phyloP scores from a whole-genome alignment of 768 basidiomycete species.

The Fomitopsis serialis region DNA sequence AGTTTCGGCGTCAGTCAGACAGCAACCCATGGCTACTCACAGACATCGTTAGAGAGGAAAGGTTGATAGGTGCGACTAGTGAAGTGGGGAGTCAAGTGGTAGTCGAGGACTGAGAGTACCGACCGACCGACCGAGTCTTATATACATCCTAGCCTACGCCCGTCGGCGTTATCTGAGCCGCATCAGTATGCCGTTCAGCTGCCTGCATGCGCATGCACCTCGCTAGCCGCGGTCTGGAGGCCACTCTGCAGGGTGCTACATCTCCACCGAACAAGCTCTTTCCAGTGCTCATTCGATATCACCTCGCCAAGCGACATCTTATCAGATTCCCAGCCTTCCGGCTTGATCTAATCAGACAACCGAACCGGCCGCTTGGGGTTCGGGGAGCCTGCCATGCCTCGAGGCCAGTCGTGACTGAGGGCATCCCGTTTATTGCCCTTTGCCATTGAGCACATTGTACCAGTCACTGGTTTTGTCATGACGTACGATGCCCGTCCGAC shows the following conservation, averaged over 20 bases:
- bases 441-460: too few species aligned
- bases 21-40: slow-evolving; percentile 4
- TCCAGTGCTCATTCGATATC: not conserved
- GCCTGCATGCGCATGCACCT: not conserved
- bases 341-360: not conserved
- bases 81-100: not conserved
- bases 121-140: slow-evolving; percentile 2
- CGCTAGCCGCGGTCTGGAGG: not conserved
- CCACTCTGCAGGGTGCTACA: not conserved
- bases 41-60: not conserved
- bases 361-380: not conserved
- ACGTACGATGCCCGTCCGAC: too few species aligned
- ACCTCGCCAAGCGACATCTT: not conserved
- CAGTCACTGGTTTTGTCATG: too few species aligned
- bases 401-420: too few species aligned
- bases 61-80: not conserved
- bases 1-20: not conserved
- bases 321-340: not conserved
- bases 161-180: not conserved
- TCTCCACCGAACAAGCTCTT: not conserved
- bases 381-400: not conserved
- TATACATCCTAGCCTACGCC: slow-evolving; percentile 8
- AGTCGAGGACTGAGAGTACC: not conserved
- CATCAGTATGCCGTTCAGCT: not conserved
- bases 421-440: too few species aligned